These are phyloP conservation scores for Moringa oleifera DNA, from an alignment of 345 rosid species.

Conservation along the genomic window DNA sequence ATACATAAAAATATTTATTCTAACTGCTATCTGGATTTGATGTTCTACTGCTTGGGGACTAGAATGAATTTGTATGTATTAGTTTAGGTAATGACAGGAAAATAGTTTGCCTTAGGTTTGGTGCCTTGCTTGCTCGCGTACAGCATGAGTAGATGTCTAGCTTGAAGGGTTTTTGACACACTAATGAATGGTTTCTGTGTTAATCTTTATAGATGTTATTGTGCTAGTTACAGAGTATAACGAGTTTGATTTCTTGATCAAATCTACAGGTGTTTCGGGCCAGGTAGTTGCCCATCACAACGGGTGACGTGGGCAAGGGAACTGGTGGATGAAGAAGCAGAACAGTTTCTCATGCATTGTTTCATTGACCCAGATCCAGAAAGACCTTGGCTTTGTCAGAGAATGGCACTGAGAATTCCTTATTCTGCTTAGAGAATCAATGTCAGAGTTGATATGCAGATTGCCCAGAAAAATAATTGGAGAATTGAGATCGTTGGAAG, in stretches of 20 bases:
- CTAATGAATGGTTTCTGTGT: too few species aligned
- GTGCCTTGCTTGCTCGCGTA: not conserved
- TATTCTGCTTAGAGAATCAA: conserved; percentile 52
- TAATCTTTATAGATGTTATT: too few species aligned
- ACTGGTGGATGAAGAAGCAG: conserved; percentile 85
- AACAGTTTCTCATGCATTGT: conserved; percentile 61
- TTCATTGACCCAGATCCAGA: conserved; percentile 75
- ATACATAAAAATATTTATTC: too few species aligned
- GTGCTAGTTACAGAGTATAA: not conserved
- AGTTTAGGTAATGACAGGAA: not conserved
- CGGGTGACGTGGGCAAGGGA: conserved; percentile 85
- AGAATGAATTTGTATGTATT: not conserved
- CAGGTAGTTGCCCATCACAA: conserved; percentile 68
- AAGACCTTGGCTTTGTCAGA: conserved; percentile 76
- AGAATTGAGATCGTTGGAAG: too few species aligned
- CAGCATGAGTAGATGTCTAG: too few species aligned
- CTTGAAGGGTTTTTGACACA: too few species aligned
- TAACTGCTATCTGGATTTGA: too few species aligned
- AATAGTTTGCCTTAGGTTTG: not conserved
- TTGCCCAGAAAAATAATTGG: too few species aligned
- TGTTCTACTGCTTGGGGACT: too few species aligned
- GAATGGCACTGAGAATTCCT: conserved; percentile 73
- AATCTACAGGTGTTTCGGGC: conserved; percentile 72
- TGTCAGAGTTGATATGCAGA: too few species aligned
- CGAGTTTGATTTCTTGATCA: not conserved